Base-by-base conservation (phyloP, 2,329 filamentous ascomycete species). In the Dactylellina parvicollis region DNA sequence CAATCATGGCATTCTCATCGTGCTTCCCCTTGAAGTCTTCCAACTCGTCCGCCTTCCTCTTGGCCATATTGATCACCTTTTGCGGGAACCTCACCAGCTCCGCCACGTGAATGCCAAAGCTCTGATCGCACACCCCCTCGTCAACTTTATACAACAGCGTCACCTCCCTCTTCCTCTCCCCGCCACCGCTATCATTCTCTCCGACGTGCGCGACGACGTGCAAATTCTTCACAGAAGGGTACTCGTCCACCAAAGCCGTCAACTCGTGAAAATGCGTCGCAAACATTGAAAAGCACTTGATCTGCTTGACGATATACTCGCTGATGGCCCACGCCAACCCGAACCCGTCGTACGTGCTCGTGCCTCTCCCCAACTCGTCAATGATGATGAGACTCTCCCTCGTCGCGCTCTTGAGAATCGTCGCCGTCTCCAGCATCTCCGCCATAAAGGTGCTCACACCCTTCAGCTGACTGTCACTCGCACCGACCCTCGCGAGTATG, bases 401-500 rank as follows among this genome's bases (percentile, higher is more conserved):
- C 0, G 95, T 99, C 1, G 95, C 95, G 0, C 92, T 96, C 82
- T 98, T 98, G 79, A 99, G 88, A 76, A 99, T 99, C 80, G 98
- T 98, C 76, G 95, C 92, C 0, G 95, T 99, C 81, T 99, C 95
- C 20, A 99, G 86, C 95, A 99, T 99, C 83, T 99, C 95, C 1
- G 95, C 95, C 96, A 99, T 99, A 81, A 99, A 99, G 0, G 95
- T 99, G 2, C 92, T 96, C 1, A 99, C 95, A 34, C 95, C 95
- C 82, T 98, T 98, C 75, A 99, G 89, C 81, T 98, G 95, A 4
- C 92, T 96, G 82, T 99, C 96, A 77, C 91, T 95, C 4, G 95
- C 96, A 42, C 96, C 95, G 0, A 99, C 95, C 77, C 95, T 90
- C 0, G 96, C 95, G 38, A 99, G 89, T 74, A 99, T 96, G 75